Base-by-base conservation (phyloP, 176 grass and related monocot species). In the Musa itinerans region DNA sequence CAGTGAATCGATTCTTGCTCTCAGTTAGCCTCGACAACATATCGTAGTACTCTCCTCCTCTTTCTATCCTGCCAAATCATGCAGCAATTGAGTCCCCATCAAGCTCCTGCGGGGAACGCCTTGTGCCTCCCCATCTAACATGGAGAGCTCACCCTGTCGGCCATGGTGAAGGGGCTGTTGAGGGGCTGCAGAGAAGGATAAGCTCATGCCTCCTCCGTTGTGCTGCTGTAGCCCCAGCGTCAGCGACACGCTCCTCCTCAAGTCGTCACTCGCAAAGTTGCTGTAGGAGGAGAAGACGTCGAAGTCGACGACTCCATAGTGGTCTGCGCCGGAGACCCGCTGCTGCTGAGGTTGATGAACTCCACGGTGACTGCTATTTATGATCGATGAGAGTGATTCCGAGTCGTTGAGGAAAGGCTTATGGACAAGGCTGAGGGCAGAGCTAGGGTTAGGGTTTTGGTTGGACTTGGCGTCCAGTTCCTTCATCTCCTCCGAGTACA, bases 141-240 rank as follows among this genome's bases (percentile, higher is more conserved):
- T 70, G 71, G 77, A 23, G 50, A 85, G 80, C 53, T 80, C 77
- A 80, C 34, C 71, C 14, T 78, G 52, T 17, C 64, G 57, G 34
- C 48, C 43, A 11, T 11, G 27, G 43, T 52, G 29, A 1, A 76
- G 9, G 16, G 73, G 51, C 11, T 71, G 81, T 54, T 54, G 53
- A 14, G 84, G 78, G 34, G 76, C 52, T 63, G 71, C 52, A 52
- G 71, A 66, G 64, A 68, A 10, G 51, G 75, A 34, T 1, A 50
- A 15, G 54, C 80, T 81, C 26, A 74, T 66, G 7, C 66, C 59
- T 15, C n/a, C 65, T 8, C 52, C 64, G 34, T 25, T 22, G 29
- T 96, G 81, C 69, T 95, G 92, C 14, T 96, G 83, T 54, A 96
- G 85, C 25, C 92, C 92, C 69, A 91, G 73, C 15, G 81, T 91